A percentile compares a stretch with the other conserved stretches of the same genome.
phyloP scores from a whole-genome alignment of 176 grass and related monocot genomes.

The Aechmea fasciata region DNA sequence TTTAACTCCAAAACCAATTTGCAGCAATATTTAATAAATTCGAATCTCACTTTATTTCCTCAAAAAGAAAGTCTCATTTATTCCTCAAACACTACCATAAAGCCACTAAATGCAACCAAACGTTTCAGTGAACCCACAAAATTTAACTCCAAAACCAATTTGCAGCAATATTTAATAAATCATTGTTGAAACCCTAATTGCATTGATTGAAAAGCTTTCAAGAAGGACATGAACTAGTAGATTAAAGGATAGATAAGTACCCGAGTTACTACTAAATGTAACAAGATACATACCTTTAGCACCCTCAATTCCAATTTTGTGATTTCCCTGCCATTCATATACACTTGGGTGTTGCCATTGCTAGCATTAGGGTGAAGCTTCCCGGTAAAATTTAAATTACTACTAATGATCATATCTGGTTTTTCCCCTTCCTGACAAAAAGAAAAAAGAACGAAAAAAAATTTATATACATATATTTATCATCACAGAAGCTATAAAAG shows the following conservation, averaged over 20 bases:
- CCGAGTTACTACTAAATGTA: slow-evolving; percentile 12
- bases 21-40: no score
- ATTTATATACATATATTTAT: neutral
- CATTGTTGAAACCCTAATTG: no score
- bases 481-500: neutral
- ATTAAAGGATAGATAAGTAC: no score
- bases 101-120: no score
- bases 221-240: neutral
- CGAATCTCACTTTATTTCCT: no score
- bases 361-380: slow-evolving; percentile 73
- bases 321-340: slow-evolving; percentile 85
- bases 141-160: no score
- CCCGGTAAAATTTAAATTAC: slow-evolving; percentile 71
- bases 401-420: slow-evolving; percentile 58
- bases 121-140: no score
- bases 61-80: no score
- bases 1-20: no score
- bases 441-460: slow-evolving; percentile 3
- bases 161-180: no score
- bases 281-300: slow-evolving; percentile 41
- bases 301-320: slow-evolving; percentile 68
- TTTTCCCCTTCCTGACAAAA: slow-evolving; percentile 65
- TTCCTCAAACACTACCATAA: no score
- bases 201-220: neutral
- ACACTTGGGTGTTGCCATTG: slow-evolving; percentile 82